Base-by-base conservation (phyloP, 2,329 filamentous ascomycete species). In the Talaromyces sp. region DNA sequence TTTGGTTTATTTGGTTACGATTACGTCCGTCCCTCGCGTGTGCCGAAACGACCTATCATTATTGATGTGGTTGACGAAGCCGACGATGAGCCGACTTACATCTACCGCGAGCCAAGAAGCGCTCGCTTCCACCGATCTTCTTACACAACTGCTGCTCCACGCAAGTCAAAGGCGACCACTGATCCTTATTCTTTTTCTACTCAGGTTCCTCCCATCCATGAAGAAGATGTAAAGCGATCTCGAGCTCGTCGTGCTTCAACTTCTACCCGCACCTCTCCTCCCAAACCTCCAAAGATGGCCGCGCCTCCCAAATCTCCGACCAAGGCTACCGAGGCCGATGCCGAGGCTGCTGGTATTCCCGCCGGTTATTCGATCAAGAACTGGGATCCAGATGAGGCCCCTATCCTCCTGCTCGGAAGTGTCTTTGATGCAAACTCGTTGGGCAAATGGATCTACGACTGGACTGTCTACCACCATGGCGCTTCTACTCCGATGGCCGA, bases 391-490 rank as follows among this genome's bases (percentile, higher is more conserved):
- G 89, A 87, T 33, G 94, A 98, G 82, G 89, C 93, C 71, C 95
- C 95, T 60, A 97, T 99, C 76, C 89, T 97, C 75, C 86, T 99
- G 31, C 85, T 98, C 24, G 95, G 95, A 60, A 96, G 92, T 75
- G 95, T 98, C 64, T 98, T 98, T 74, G 95, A 98, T 75, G 92
- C 94, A 74, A 97, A 98, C 85, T 97, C 92, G 31, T 85, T 99
- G 35, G 95, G 95, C 74, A 97, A 97, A 81, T 99, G 95, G 95
- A 96, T 99, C 74, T 99, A 97, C 80, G 95, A 98, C 84, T 99
- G 95, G 95, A 97, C 95, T 19, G 92, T 97, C 69, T 97, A 92
- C 82, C 89, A 90, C 76, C 89, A 96, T 70, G 92, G 92, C 43
- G 87, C 92, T 14, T 86, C 87, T 47, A 92, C 90, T 11, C 91